Conservation (phyloP, 371 early-diverging fungal species). For the Haplosporangium sp. region DNA sequence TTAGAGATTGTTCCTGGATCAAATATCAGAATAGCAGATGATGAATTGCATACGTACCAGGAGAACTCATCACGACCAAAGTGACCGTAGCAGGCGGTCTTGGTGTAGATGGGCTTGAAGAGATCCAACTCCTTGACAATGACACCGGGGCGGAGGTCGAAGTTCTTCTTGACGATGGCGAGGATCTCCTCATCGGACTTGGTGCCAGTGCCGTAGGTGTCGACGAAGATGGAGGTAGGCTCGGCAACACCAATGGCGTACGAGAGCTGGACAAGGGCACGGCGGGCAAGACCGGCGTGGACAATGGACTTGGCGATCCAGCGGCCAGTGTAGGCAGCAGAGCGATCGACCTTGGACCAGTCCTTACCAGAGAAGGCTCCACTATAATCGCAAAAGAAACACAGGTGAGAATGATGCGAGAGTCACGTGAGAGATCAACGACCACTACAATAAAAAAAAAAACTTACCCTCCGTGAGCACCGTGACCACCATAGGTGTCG, state of each 20-base stretch:
- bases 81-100: conserved; percentile 99
- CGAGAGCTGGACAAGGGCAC: conserved; percentile 97
- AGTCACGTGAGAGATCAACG: background rate
- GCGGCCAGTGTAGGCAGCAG: conserved; percentile 99
- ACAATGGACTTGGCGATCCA: conserved; percentile 99
- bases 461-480: conserved; percentile 94
- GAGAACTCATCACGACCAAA: conserved; percentile 97
- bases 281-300: conserved; percentile 93
- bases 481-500: conserved; percentile 97
- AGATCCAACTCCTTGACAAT: conserved; percentile 98
- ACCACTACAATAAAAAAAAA: background rate
- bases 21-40: background rate
- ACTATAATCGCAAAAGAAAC: conserved; percentile 52
- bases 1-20: conserved; percentile 1
- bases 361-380: conserved; percentile 99
- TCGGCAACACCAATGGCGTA: conserved; percentile 99
- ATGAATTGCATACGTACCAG: conserved; percentile 60
- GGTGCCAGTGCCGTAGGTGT: conserved; percentile 96
- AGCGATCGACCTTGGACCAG: conserved; percentile 99
- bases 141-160: conserved; percentile 97
- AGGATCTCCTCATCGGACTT: conserved; percentile 93
- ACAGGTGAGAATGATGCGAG: background rate
- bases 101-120: conserved; percentile 97
- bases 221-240: conserved; percentile 97
- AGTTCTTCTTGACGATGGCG: conserved; percentile 96